Percentiles rank a stretch among this genome's conserved stretches.
phyloP scores from a whole-genome alignment of 345 rosid genomes.

The sweet orange (Citrus sinensis) region DNA sequence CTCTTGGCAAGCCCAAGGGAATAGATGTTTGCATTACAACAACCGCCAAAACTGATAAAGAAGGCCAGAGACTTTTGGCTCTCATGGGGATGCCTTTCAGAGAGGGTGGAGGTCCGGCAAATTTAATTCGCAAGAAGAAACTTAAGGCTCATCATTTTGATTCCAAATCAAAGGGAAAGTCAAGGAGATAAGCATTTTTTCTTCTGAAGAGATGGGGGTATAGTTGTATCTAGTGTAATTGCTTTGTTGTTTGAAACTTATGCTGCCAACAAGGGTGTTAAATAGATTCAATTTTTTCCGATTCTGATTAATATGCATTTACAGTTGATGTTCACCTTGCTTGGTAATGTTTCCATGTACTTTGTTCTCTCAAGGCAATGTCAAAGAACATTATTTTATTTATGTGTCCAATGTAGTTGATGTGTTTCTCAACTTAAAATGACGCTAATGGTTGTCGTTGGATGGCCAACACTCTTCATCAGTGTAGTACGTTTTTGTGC shows the following conservation, averaged over 20 bases:
- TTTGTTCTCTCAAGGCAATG: background rate
- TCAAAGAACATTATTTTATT: background rate
- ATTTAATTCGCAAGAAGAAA: slow-evolving; percentile 60
- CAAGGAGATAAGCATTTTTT: slow-evolving; percentile 37
- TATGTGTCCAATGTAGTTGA: background rate
- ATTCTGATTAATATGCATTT: background rate
- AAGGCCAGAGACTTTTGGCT: slow-evolving; percentile 71
- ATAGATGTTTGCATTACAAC: slow-evolving; percentile 94
- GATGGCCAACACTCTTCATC: background rate
- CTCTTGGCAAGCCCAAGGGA: slow-evolving; percentile 68
- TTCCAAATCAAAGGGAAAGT: slow-evolving; percentile 55
- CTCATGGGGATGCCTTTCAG: slow-evolving; percentile 97
- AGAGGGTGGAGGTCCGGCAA: slow-evolving; percentile 43
- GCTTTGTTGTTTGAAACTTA: background rate
- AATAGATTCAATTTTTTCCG: background rate
- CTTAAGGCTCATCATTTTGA: slow-evolving; percentile 76
- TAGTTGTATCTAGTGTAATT: background rate
- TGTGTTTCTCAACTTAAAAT: background rate
- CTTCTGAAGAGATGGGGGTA: background rate
- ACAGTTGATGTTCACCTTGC: background rate
- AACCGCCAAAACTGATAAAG: slow-evolving; percentile 75
- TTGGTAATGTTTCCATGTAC: background rate
- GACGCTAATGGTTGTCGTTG: background rate
- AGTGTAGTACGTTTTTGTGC: too few relatives aligned
- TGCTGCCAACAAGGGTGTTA: background rate